Evolutionary conservation across 495 filamentous ascomycete genomes (phyloP).

Genomic region (Aspergillus kassunensis): DNA sequence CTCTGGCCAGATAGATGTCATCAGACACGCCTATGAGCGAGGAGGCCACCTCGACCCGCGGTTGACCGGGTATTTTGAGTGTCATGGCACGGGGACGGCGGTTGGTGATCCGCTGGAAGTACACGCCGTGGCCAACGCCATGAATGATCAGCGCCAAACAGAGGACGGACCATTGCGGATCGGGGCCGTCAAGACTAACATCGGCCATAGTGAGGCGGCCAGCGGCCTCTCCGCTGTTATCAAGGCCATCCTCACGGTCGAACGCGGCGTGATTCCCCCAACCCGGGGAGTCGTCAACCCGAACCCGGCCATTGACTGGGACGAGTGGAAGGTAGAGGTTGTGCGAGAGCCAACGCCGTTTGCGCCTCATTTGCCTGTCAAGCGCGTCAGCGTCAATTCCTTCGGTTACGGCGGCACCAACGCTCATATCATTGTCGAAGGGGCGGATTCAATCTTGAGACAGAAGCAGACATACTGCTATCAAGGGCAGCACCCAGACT

Average conservation of each 20-base stretch:
- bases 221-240: conserved; percentile 31
- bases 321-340: conserved; percentile 1
- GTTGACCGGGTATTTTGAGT: conserved; percentile 31
- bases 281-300: conserved; percentile 1
- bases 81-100: conserved; percentile 46
- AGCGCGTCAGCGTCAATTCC: conserved; percentile 27
- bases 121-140: conserved; percentile 28
- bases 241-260: conserved; percentile 28
- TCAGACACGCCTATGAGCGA: conserved; percentile 23
- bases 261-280: conserved; percentile 25
- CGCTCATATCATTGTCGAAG: conserved; percentile 26
- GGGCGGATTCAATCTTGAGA: not conserved
- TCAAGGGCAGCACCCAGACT: too few species aligned
- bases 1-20: not conserved
- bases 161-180: not conserved
- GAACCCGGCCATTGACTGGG: conserved; percentile 20
- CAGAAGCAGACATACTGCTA: too few species aligned
- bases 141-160: conserved; percentile 36
- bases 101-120: conserved; percentile 58
- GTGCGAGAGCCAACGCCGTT: conserved; percentile 22
- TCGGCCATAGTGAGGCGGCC: conserved; percentile 28
- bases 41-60: not conserved
- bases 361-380: conserved; percentile 9
- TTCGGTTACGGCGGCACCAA: conserved; percentile 35
- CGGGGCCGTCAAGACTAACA: conserved; percentile 27